Evolutionary conservation across 345 rosid genomes (phyloP).

Genomic region (Eucalyptus leucophloia): DNA sequence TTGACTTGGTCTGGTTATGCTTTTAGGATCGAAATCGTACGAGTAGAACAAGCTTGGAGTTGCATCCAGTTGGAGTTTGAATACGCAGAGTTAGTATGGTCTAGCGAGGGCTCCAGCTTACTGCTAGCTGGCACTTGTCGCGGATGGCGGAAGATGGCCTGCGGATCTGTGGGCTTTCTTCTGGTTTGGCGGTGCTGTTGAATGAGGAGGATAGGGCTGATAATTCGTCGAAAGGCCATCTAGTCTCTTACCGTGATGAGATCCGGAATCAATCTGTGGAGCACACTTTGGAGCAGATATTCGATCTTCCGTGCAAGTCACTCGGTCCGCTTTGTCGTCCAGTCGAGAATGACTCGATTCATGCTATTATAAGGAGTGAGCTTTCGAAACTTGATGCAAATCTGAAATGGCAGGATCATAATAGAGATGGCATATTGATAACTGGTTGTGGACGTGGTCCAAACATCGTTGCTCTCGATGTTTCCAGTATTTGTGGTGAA

Average conservation of each 20-base stretch:
- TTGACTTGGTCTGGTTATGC: not conserved
- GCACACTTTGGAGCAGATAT: conserved; percentile 69
- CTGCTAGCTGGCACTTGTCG: not conserved
- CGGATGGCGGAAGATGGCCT: conserved; percentile 77
- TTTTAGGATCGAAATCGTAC: not conserved
- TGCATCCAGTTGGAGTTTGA: not conserved
- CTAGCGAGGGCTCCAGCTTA: not conserved
- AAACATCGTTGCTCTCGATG: conserved; percentile 49
- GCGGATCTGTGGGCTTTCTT: conserved; percentile 54
- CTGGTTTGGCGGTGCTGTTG: conserved; percentile 86
- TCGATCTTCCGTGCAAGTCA: conserved; percentile 54
- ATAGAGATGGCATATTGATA: conserved; percentile 50
- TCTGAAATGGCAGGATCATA: conserved; percentile 1
- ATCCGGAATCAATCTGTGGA: conserved; percentile 61
- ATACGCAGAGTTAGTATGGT: not conserved
- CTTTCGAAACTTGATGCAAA: conserved; percentile 14
- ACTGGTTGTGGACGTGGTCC: conserved; percentile 34
- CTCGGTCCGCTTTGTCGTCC: conserved; percentile 33
- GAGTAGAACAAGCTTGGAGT: not conserved
- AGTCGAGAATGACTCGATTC: conserved; percentile 30
- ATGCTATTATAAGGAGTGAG: conserved; percentile 38
- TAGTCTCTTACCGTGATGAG: conserved; percentile 70
- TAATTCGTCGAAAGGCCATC: conserved; percentile 32
- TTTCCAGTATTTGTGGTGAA: conserved; percentile 72
- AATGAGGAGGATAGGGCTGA: conserved; percentile 50